Evolutionary conservation across 148 eudicot genomes (phyloP), one percentile per base, ranked within the genome.

Genomic region (Rhododendron mucronatum): DNA sequence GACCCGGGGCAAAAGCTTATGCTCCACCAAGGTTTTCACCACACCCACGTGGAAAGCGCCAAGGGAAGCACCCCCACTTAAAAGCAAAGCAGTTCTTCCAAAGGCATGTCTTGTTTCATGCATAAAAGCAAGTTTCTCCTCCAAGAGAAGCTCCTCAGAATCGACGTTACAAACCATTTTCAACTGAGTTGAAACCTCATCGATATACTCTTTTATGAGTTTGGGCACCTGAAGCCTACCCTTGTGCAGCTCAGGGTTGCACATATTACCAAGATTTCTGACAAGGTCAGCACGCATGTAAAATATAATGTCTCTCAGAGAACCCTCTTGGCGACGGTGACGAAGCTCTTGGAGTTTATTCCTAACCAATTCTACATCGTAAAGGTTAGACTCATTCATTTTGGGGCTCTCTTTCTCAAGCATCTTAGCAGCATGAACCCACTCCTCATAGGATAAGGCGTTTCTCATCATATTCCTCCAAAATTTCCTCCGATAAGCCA

Each of bases 121-220:
- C 98, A 97, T 95, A 87, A 97, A 95, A 23, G 98, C 95, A 74
- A 97, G 98, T 90, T 94, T 97, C 91, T 97, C 99, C 86, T 97
- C 98, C 85, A 97, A 88, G 59, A 88, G 74, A 85, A 97, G 93
- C 89, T 97, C 98, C 85, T 93, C 95, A 5, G 96, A 93, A 84
- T 97, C 96, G 1, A 98, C 91, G 53, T 97, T 93, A 84, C 96
- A 97, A 87, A 97, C 98, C 96, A 95, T 93, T 85, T 88, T 94
- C 93, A 97, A 87, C 59, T 97, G 99, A 9, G 92, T 95, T 0
- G 96, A 92, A 8, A 95, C 99, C 90, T 97, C 99, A 71, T 93
- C 94, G 21, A 97, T 95, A 88, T 97, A 97, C 76, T 97, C 98
- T 82, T 94, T 94, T 85, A 95, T 94, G 81, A 97, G 96, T 84